A percentile compares a stretch with the other conserved stretches of the same genome.
These are phyloP conservation scores for Candolleomyces efflorescens DNA, from an alignment of 768 basidiomycete genomes.

Conservation along the genomic window DNA sequence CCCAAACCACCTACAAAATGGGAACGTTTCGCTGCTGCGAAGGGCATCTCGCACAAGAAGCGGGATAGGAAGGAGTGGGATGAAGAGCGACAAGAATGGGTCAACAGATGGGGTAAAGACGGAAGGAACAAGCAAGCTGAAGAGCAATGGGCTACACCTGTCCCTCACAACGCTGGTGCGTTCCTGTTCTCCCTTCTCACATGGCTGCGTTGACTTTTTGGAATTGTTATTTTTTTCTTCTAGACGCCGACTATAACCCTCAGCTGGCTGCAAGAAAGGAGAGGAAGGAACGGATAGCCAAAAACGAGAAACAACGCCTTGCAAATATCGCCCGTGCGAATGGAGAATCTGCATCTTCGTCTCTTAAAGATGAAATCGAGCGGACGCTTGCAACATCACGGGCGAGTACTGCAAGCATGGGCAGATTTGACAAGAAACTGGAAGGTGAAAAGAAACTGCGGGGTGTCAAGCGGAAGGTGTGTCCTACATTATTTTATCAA, in stretches of 20 bases:
- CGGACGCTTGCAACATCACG: constrained; percentile 71
- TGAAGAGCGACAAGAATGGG: constrained; percentile 92
- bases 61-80: constrained; percentile 88
- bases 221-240: not conserved
- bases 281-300: constrained; percentile 75
- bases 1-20: constrained; percentile 93
- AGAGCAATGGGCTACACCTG: constrained; percentile 89
- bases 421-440: constrained; percentile 85
- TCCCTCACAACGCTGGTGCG: constrained; percentile 82
- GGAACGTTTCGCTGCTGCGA: constrained; percentile 92
- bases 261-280: constrained; percentile 68
- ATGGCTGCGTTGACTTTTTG: not conserved
- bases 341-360: constrained; percentile 25
- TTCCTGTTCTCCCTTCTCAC: constrained; percentile 10
- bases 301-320: constrained; percentile 76
- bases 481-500: constrained; percentile 14
- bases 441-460: constrained; percentile 88
- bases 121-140: constrained; percentile 88
- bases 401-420: constrained; percentile 91
- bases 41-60: constrained; percentile 82
- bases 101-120: constrained; percentile 82
- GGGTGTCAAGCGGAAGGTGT: constrained; percentile 90
- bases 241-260: constrained; percentile 81
- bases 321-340: constrained; percentile 66
- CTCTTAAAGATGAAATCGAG: constrained; percentile 73